Evolutionary conservation across 2,329 filamentous ascomycete species (phyloP).

Genomic region (Aspergillus flavus): DNA sequence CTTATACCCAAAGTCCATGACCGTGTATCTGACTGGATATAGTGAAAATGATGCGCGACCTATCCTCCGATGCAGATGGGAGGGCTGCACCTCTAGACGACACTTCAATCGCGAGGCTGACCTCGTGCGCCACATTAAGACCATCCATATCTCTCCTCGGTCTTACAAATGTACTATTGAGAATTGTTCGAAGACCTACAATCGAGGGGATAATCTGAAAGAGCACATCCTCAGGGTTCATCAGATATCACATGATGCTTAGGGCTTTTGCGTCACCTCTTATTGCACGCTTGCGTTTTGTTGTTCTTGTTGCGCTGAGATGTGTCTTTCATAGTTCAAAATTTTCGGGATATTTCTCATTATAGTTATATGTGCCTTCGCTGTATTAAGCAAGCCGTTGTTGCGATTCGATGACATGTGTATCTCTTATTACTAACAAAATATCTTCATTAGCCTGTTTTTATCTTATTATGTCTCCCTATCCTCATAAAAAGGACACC

Average conservation of each 20-base stretch:
- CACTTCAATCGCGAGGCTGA: not conserved
- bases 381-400: too few relatives aligned
- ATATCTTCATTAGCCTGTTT: too few relatives aligned
- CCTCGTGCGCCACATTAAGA: not conserved
- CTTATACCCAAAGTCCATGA: not conserved
- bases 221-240: not conserved
- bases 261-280: not conserved
- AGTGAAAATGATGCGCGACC: not conserved
- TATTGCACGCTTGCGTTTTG: not conserved
- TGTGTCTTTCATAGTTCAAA: not conserved
- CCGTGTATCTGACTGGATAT: not conserved
- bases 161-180: not conserved
- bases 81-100: conserved; percentile 3
- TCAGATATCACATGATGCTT: not conserved
- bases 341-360: not conserved
- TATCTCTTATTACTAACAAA: too few relatives aligned
- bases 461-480: too few relatives aligned
- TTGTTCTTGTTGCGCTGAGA: not conserved
- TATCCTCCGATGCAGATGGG: conserved; percentile 2
- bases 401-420: too few relatives aligned
- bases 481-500: too few relatives aligned
- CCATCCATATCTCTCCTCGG: conserved; percentile 1
- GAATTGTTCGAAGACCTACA: not conserved
- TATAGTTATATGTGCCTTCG: not conserved
- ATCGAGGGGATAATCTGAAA: conserved; percentile 3